phyloP scores from a whole-genome alignment of 768 basidiomycete species.

The Agaricus blazei region DNA sequence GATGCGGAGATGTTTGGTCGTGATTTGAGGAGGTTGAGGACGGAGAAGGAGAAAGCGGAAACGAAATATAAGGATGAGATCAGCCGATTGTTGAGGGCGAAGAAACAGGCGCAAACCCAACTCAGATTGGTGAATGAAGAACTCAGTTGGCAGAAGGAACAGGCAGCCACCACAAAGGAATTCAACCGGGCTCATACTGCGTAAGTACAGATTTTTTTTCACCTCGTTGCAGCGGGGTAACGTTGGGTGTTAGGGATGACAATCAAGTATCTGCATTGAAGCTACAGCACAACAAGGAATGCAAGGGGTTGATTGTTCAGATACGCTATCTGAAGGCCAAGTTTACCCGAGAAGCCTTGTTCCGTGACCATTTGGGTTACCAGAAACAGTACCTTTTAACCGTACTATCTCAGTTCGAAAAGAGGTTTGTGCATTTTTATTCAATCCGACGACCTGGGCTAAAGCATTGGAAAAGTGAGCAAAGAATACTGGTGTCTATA shows the following conservation, averaged over 20 bases:
- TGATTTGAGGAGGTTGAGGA: constrained; percentile 63
- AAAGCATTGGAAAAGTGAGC: constrained; percentile 44
- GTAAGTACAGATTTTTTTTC: constrained; percentile 34
- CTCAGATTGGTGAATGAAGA: constrained; percentile 64
- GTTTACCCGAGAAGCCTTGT: constrained; percentile 76
- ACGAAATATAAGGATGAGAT: constrained; percentile 51
- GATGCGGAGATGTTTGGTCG: constrained; percentile 77
- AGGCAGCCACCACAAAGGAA: constrained; percentile 40
- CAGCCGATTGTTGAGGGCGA: constrained; percentile 51
- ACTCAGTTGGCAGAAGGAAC: constrained; percentile 49
- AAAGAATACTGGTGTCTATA: constrained; percentile 69
- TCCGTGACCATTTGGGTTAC: constrained; percentile 71
- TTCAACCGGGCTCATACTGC: constrained; percentile 53
- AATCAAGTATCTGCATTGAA: constrained; percentile 49
- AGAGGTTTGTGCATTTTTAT: constrained; percentile 45
- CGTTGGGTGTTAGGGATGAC: constrained; percentile 37
- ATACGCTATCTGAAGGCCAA: constrained; percentile 91
- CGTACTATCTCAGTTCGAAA: constrained; percentile 66
- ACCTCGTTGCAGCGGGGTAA: background rate
- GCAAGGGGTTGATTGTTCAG: constrained; percentile 87
- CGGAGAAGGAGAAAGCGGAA: constrained; percentile 63
- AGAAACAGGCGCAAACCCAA: constrained; percentile 65
- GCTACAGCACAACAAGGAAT: constrained; percentile 75
- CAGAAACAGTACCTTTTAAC: constrained; percentile 87
- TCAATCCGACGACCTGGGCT: background rate